A percentile compares a stretch with the other conserved stretches of the same genome.
These are phyloP conservation scores for Paraphaeosphaeria minitans DNA, from an alignment of 2,329 filamentous ascomycete genomes.

Conservation along the genomic window DNA sequence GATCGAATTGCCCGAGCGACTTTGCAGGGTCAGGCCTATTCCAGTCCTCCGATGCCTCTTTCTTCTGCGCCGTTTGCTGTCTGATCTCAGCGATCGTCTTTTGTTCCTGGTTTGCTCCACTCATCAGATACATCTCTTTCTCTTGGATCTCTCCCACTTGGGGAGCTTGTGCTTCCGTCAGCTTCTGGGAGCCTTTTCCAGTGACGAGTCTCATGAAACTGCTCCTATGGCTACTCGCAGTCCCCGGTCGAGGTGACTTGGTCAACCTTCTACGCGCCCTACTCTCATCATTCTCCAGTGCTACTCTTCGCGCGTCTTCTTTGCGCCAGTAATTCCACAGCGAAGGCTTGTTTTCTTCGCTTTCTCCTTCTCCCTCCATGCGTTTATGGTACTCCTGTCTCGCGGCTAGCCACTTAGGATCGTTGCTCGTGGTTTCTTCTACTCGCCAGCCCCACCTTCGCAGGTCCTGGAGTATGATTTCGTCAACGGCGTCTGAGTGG, in stretches of 20 bases:
- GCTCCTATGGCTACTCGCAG: not conserved
- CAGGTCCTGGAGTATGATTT: constrained; percentile 9
- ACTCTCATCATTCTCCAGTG: not conserved
- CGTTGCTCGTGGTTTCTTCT: not conserved
- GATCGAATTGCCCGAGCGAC: not conserved
- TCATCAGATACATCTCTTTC: not conserved
- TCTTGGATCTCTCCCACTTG: too few relatives aligned
- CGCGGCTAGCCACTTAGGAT: not conserved
- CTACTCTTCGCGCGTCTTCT: not conserved
- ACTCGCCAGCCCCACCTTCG: constrained; percentile 13
- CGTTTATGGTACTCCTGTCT: not conserved
- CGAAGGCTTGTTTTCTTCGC: not conserved
- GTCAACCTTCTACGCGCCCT: not conserved
- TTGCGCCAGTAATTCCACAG: constrained; percentile 4
- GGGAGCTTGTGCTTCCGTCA: not conserved
- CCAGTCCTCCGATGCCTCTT: not conserved
- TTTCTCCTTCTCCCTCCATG: not conserved
- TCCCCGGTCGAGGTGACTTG: not conserved
- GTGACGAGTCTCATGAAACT: not conserved
- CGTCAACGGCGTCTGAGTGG: constrained; percentile 7
- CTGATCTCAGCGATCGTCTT: not conserved
- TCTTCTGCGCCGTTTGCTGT: not conserved
- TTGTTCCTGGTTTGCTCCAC: not conserved
- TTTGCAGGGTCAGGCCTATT: not conserved
- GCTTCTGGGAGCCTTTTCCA: not conserved